A percentile compares a stretch with the other conserved stretches of the same genome.
Conservation (phyloP, 139 green algal species). For the Chlamydomonas eustigma region DNA sequence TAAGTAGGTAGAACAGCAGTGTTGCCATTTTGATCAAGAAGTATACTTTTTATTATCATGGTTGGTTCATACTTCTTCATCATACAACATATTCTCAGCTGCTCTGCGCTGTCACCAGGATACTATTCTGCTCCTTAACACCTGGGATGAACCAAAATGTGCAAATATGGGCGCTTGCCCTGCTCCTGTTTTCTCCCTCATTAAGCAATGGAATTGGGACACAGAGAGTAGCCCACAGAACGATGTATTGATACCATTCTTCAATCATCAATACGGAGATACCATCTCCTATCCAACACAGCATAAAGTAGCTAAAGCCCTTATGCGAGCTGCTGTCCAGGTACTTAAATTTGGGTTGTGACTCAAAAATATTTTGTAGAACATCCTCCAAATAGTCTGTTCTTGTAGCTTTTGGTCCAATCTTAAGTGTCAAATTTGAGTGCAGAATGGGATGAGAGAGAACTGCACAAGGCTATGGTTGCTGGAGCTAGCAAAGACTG, state of each 20-base stretch:
- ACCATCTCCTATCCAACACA: slow-evolving; percentile 24
- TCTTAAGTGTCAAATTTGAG: not conserved
- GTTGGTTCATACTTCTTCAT: too few relatives aligned
- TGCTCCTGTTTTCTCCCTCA: slow-evolving; percentile 19
- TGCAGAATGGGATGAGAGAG: slow-evolving; percentile 16
- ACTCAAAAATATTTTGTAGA: not conserved
- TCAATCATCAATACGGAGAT: slow-evolving; percentile 39
- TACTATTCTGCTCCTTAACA: slow-evolving; percentile 7
- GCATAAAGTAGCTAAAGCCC: slow-evolving; percentile 28
- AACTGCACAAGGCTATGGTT: slow-evolving; percentile 38
- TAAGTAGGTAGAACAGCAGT: too few relatives aligned
- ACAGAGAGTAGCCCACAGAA: not conserved
- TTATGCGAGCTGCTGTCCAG: slow-evolving; percentile 40
- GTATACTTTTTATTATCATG: too few relatives aligned
- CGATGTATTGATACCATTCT: slow-evolving; percentile 40
- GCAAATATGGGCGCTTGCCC: not conserved
- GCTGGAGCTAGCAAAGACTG: slow-evolving; percentile 6
- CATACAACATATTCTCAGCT: too few relatives aligned
- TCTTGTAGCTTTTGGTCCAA: not conserved
- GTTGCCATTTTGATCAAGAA: too few relatives aligned
- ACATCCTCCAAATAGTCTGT: not conserved
- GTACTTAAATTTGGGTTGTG: slow-evolving; percentile 6
- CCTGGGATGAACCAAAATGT: slow-evolving; percentile 5
- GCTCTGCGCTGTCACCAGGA: not conserved
- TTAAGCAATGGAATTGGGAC: slow-evolving; percentile 23